Conservation (phyloP, 2,329 filamentous ascomycete species). For the Dryadomyces quercus-mongolicae region DNA sequence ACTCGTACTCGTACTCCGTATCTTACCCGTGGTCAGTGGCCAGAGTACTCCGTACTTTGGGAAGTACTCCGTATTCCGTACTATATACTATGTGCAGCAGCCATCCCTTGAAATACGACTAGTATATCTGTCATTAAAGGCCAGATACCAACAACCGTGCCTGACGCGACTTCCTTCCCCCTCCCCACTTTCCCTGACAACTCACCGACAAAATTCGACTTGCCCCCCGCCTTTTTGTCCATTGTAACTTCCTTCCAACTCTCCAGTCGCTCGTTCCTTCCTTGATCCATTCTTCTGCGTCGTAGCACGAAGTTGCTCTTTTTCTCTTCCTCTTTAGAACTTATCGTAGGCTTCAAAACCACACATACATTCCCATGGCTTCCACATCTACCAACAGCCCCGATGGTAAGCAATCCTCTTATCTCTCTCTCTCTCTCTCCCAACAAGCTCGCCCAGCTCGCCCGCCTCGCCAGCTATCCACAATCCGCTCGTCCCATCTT, state of each 20-base stretch:
- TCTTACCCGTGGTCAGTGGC: too few species aligned
- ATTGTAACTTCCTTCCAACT: constrained; percentile 3
- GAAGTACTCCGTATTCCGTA: background rate
- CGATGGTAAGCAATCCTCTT: constrained; percentile 5
- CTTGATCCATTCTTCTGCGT: background rate
- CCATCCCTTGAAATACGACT: background rate
- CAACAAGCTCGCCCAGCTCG: background rate
- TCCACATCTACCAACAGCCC: constrained; percentile 2
- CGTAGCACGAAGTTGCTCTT: background rate
- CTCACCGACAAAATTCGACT: constrained; percentile 7
- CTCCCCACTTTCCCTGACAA: constrained; percentile 7
- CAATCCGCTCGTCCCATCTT: background rate
- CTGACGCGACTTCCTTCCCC: background rate
- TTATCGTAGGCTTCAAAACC: background rate
- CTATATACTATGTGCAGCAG: too few species aligned
- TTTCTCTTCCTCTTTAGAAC: constrained; percentile 1
- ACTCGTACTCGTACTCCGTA: background rate
- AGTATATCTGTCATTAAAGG: background rate
- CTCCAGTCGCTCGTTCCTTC: background rate
- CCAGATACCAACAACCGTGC: background rate
- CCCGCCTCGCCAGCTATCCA: background rate
- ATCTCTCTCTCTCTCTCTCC: background rate
- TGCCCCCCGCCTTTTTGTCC: constrained; percentile 4
- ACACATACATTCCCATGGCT: background rate
- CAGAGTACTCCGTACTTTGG: background rate